Base-by-base conservation (phyloP, 2,329 filamentous ascomycete genomes). In the Diaporthe sp. region DNA sequence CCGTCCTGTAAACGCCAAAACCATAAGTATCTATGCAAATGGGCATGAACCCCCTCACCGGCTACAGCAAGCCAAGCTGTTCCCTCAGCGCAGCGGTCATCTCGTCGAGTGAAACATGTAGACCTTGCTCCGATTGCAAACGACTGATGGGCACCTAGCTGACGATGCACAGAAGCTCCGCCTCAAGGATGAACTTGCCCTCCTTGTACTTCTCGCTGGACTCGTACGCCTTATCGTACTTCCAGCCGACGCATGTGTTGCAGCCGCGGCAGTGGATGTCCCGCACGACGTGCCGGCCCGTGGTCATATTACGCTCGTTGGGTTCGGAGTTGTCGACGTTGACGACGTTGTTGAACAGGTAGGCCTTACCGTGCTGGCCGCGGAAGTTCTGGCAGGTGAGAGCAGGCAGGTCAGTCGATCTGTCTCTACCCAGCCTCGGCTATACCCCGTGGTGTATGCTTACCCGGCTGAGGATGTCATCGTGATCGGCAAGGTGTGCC, bases 201-300 rank as follows among this genome's bases (percentile, higher is more conserved):
- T 99, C 97, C 88, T 99, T 99, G 87, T 99, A 99, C 86, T 98
- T 98, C 89, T 99, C 96, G 78, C 90, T 93, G 46, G 88, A 85
- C 87, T 99, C 97, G 83, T 94, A 98, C 1, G 97, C 97, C 87
- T 97, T 98, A 85, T 99, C 97, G 84, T 99, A 99, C 85, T 98
- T 98, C 97, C 97, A 99, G 49, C 97, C 97, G 72, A 99, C 97
- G 42, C 93, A 94, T 84, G 96, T 94, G 82, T 94, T 94, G 90
- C 97, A 99, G 85, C 98, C 94, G 75, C 94, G 91, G 87, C 97
- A 99, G 75, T 89, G 89, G 81, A 99, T 98, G 83, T 99, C 97
- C 75, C 97, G 93, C 65, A 99, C 97, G 74, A 98, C 90, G 85
- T 99, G 97, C 73, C 94, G 92, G 72, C 97, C 97, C 0, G 97